phyloP scores from a whole-genome alignment of 768 basidiomycete species.

The Exidia glandulosa region DNA sequence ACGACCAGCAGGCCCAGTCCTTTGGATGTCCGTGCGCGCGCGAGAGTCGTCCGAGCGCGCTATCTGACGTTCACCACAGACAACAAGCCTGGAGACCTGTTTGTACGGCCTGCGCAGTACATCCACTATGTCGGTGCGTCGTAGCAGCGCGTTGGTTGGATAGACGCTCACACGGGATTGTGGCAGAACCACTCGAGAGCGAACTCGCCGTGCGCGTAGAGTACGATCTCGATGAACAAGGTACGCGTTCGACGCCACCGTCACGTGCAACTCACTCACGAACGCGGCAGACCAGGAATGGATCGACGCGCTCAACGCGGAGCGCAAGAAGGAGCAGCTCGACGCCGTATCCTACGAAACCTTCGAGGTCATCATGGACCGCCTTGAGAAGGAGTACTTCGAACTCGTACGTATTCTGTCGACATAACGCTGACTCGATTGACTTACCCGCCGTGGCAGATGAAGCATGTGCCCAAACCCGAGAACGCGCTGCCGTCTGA shows the following conservation, averaged over 20 bases:
- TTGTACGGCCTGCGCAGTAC: constrained; percentile 71
- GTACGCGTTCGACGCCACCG: constrained; percentile 26
- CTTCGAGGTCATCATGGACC: constrained; percentile 96
- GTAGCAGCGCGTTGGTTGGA: constrained; percentile 7
- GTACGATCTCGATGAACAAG: constrained; percentile 99
- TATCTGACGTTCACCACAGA: constrained; percentile 30
- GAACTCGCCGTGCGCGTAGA: constrained; percentile 91
- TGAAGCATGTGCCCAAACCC: constrained; percentile 86
- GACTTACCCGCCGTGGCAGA: constrained; percentile 38
- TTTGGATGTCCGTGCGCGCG: constrained; percentile 55
- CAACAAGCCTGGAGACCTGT: constrained; percentile 54
- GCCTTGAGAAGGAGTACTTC: constrained; percentile 98
- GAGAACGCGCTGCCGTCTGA: constrained; percentile 83
- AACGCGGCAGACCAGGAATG: constrained; percentile 72
- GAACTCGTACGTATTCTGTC: constrained; percentile 53
- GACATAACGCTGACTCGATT: not conserved
- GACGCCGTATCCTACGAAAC: constrained; percentile 69
- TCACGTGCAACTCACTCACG: constrained; percentile 1
- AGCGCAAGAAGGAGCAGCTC: constrained; percentile 65
- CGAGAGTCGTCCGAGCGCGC: not conserved
- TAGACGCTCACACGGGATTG: not conserved
- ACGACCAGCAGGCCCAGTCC: constrained; percentile 48
- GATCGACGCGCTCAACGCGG: constrained; percentile 76
- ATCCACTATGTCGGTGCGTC: constrained; percentile 78
- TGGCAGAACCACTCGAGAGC: constrained; percentile 76